Conservation (phyloP, 192 early-diverging fungal genomes). For the Coemansia nantahalensis region DNA sequence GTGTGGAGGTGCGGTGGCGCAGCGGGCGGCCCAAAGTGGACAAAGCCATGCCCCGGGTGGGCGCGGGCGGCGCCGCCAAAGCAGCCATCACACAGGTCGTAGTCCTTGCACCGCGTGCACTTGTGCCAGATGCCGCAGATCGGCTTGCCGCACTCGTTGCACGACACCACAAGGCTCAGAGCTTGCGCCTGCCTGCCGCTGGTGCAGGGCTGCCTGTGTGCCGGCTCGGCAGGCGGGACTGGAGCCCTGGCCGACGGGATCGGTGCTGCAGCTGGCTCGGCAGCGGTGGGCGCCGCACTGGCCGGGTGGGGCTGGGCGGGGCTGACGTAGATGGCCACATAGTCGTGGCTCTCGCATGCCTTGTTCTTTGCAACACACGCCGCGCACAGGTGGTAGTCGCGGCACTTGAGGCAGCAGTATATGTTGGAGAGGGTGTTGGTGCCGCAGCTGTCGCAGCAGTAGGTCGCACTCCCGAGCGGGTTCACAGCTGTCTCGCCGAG, state of each 20-base stretch:
- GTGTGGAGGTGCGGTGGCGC: background rate
- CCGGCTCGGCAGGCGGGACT: background rate
- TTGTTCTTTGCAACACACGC: constrained; percentile 17
- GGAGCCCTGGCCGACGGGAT: no score
- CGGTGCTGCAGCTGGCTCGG: no score
- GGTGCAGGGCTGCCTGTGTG: background rate
- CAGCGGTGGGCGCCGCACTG: background rate
- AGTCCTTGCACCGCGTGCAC: constrained; percentile 56
- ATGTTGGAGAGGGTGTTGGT: constrained; percentile 13
- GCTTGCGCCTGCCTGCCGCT: background rate
- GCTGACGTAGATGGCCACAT: constrained; percentile 13
- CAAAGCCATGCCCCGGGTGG: constrained; percentile 46
- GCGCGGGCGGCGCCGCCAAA: constrained; percentile 24
- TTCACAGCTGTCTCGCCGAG: constrained; percentile 17
- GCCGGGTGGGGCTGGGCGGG: constrained; percentile 1
- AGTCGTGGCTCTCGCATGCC: constrained; percentile 57
- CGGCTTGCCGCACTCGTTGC: constrained; percentile 57
- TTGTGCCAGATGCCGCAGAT: constrained; percentile 60
- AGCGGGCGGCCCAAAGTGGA: constrained; percentile 34
- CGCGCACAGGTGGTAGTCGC: constrained; percentile 36
- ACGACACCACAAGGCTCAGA: constrained; percentile 15
- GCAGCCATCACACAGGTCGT: constrained; percentile 58
- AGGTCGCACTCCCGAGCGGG: constrained; percentile 9
- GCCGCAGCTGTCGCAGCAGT: constrained; percentile 37
- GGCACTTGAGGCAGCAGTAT: constrained; percentile 34